Percentiles rank a stretch among this genome's conserved stretches.
Conservation (phyloP, 139 green algal species). For the Tetradesmus lagerheimii region DNA sequence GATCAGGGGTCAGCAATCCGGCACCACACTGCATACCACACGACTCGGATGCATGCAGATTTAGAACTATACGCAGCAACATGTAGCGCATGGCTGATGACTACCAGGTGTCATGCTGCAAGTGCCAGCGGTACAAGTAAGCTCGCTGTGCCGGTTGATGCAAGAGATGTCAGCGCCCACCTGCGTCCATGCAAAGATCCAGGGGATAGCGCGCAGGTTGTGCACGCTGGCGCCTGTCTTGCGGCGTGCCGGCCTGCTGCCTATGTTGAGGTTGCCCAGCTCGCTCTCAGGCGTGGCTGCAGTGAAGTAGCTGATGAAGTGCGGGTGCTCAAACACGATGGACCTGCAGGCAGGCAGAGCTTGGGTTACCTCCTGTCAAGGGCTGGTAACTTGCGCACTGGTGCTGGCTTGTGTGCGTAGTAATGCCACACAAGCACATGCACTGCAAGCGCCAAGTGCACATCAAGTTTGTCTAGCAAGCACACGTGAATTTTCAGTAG, state of each 20-base stretch:
- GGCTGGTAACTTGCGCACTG: background rate
- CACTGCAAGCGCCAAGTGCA: background rate
- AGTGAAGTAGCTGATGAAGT: slow-evolving; percentile 95
- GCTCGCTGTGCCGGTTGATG: too few species aligned
- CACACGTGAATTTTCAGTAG: background rate
- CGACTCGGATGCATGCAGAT: background rate
- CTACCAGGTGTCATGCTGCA: too few species aligned
- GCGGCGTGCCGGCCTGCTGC: slow-evolving; percentile 75
- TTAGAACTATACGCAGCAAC: too few species aligned
- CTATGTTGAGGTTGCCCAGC: slow-evolving; percentile 98
- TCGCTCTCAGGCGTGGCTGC: slow-evolving; percentile 93
- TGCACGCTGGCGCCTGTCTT: slow-evolving; percentile 65
- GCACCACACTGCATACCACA: background rate
- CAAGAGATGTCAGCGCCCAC: slow-evolving; percentile 45
- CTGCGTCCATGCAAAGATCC: slow-evolving; percentile 99
- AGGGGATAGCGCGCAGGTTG: slow-evolving; percentile 97
- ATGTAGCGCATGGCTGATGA: too few species aligned
- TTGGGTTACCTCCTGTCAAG: background rate
- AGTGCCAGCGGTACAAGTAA: too few species aligned
- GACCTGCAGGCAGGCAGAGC: slow-evolving; percentile 51
- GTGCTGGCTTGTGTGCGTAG: background rate
- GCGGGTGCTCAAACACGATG: slow-evolving; percentile 84
- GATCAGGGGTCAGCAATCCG: background rate
- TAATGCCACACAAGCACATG: background rate
- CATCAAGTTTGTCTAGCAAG: background rate